These are phyloP conservation scores for Penicillium silybi DNA, from an alignment of 495 filamentous ascomycete species.

Conservation along the genomic window DNA sequence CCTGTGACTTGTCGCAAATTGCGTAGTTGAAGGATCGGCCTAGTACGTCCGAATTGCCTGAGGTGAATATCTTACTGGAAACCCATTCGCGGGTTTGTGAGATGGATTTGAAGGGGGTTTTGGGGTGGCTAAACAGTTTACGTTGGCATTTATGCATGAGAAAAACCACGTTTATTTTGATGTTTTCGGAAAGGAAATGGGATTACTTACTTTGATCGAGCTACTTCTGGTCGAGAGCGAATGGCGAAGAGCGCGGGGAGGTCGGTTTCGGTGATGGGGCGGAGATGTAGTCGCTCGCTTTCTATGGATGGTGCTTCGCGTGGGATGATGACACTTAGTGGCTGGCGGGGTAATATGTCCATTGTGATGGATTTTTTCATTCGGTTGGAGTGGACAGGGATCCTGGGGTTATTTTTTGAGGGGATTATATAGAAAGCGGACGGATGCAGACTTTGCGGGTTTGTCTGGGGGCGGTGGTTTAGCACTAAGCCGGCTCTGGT, in stretches of 20 bases:
- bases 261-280: constrained; percentile 16
- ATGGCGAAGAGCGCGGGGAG: constrained; percentile 14
- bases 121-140: constrained; percentile 13
- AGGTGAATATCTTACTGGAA: constrained; percentile 12
- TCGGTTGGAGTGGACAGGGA: not conserved
- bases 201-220: constrained; percentile 15
- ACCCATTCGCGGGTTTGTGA: constrained; percentile 21
- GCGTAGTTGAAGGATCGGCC: constrained; percentile 20
- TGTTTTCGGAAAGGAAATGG: not conserved
- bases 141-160: too few relatives aligned
- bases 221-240: constrained; percentile 17
- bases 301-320: constrained; percentile 9
- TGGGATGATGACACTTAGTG: constrained; percentile 11
- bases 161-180: not conserved
- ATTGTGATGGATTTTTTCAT: not conserved
- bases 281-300: constrained; percentile 18
- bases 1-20: constrained; percentile 20
- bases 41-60: constrained; percentile 13
- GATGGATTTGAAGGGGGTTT: constrained; percentile 17
- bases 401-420: not conserved
- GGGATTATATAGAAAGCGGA: not conserved
- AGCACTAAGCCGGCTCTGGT: not conserved
- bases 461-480: not conserved
- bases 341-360: constrained; percentile 8
- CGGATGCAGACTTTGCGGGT: not conserved